These are phyloP conservation scores for Monilinia laxa DNA, from an alignment of 2,329 filamentous ascomycete genomes.

Conservation along the genomic window DNA sequence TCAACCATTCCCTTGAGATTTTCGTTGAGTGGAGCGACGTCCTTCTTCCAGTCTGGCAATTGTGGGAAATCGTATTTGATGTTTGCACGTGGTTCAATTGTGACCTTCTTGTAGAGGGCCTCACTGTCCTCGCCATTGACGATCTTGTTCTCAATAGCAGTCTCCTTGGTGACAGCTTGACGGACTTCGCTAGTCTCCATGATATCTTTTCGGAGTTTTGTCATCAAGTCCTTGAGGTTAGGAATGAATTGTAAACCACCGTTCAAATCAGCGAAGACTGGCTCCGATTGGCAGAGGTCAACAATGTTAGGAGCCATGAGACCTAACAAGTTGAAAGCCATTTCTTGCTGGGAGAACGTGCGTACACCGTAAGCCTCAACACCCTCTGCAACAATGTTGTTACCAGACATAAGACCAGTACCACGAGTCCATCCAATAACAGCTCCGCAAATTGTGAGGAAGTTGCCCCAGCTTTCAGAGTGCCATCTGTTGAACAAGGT, in stretches of 20 bases:
- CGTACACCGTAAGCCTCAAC: slow-evolving; percentile 95
- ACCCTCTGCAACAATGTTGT: slow-evolving; percentile 96
- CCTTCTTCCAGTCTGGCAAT: slow-evolving; percentile 86
- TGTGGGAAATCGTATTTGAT: slow-evolving; percentile 96
- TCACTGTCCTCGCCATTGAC: slow-evolving; percentile 93
- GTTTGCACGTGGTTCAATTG: slow-evolving; percentile 90
- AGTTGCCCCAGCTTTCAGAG: slow-evolving; percentile 95
- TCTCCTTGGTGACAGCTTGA: slow-evolving; percentile 92
- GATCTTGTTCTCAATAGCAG: slow-evolving; percentile 92
- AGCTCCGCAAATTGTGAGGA: slow-evolving; percentile 96
- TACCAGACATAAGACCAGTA: slow-evolving; percentile 95
- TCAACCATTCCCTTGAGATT: slow-evolving; percentile 97
- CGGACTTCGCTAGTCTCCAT: slow-evolving; percentile 94
- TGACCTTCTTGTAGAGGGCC: slow-evolving; percentile 90
- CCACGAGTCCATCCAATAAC: slow-evolving; percentile 99
- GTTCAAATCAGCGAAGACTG: slow-evolving; percentile 95
- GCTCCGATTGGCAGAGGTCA: slow-evolving; percentile 91
- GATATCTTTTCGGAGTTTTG: slow-evolving; percentile 86
- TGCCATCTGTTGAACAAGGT: slow-evolving; percentile 99
- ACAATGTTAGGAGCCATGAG: slow-evolving; percentile 93
- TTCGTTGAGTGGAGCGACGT: slow-evolving; percentile 84
- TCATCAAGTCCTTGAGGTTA: slow-evolving; percentile 93
- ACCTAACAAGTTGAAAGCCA: slow-evolving; percentile 97
- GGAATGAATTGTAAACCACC: slow-evolving; percentile 97
- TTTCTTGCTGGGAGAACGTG: slow-evolving; percentile 98